Evolutionary conservation across 176 grass and related monocot species (phyloP).

Genomic region (Thalia dealbata): DNA sequence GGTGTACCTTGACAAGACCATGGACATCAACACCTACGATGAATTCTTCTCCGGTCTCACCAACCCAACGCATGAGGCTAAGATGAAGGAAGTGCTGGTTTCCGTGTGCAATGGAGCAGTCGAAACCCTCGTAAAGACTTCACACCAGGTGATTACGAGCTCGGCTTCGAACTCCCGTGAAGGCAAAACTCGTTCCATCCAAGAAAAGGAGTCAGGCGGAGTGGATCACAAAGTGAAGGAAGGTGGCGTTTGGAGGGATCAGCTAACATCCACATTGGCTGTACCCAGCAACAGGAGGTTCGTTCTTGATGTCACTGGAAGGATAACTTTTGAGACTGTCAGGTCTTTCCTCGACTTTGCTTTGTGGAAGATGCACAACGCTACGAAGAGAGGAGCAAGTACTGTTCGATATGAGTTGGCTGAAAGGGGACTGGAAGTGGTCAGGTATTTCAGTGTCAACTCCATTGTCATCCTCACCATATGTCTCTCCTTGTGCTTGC

Average conservation of each 20-base stretch:
- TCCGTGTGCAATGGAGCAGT: constrained; percentile 68
- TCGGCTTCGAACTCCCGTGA: background rate
- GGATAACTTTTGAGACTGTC: constrained; percentile 86
- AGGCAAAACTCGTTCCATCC: background rate
- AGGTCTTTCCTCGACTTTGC: constrained; percentile 81
- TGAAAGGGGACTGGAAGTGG: constrained; percentile 29
- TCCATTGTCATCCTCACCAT: constrained; percentile 56
- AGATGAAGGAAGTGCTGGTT: constrained; percentile 69
- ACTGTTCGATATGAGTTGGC: constrained; percentile 5
- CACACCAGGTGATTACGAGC: constrained; percentile 41
- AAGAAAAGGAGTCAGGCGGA: constrained; percentile 8
- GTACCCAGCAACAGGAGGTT: constrained; percentile 72
- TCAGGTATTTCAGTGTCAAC: constrained; percentile 67
- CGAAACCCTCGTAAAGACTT: constrained; percentile 80
- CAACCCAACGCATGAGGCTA: constrained; percentile 55
- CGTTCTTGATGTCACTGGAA: constrained; percentile 84
- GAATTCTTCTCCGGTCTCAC: constrained; percentile 84
- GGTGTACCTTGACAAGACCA: constrained; percentile 89
- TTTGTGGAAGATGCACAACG: constrained; percentile 62
- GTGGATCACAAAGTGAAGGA: background rate
- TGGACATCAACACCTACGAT: constrained; percentile 87
- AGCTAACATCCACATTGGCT: constrained; percentile 51
- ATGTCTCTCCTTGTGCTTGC: constrained; percentile 72
- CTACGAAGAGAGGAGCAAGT: constrained; percentile 30
- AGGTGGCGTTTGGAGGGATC: constrained; percentile 47